phyloP scores from a whole-genome alignment of 2,329 filamentous ascomycete genomes.

The Xylaria sp. region DNA sequence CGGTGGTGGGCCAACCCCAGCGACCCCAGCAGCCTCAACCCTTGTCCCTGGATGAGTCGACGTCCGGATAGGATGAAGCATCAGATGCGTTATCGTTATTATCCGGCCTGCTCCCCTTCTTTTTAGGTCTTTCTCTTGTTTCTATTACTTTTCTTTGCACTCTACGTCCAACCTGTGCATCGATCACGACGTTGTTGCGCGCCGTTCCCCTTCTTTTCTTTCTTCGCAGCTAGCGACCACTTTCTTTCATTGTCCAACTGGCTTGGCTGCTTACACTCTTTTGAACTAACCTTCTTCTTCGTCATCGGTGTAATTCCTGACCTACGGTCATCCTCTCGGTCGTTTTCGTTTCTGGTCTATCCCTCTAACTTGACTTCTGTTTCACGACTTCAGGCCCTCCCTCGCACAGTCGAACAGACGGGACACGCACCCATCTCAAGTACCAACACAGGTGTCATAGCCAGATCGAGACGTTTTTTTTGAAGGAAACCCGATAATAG shows the following conservation, averaged over 20 bases:
- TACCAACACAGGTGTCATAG: conserved; percentile 38
- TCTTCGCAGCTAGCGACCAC: conserved; percentile 57
- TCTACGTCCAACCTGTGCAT: conserved; percentile 45
- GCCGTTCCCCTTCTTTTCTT: conserved; percentile 53
- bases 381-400: conserved; percentile 40
- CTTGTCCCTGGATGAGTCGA: conserved; percentile 52
- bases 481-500: conserved; percentile 34
- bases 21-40: conserved; percentile 45
- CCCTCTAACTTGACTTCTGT: conserved; percentile 39
- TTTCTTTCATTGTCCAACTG: conserved; percentile 62
- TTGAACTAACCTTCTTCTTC: conserved; percentile 52
- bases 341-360: conserved; percentile 46
- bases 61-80: conserved; percentile 51
- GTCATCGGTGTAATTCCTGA: conserved; percentile 53
- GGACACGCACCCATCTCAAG: conserved; percentile 31
- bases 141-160: conserved; percentile 55
- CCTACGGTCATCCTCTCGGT: conserved; percentile 46
- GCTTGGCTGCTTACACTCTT: conserved; percentile 69
- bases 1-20: conserved; percentile 49
- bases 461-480: conserved; percentile 33
- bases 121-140: conserved; percentile 49
- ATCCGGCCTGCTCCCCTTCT: conserved; percentile 49
- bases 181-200: conserved; percentile 50
- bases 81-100: conserved; percentile 55
- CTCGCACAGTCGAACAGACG: conserved; percentile 33